phyloP scores from a whole-genome alignment of 202 grass and related monocot species.

The Alloteropsis angusta region DNA sequence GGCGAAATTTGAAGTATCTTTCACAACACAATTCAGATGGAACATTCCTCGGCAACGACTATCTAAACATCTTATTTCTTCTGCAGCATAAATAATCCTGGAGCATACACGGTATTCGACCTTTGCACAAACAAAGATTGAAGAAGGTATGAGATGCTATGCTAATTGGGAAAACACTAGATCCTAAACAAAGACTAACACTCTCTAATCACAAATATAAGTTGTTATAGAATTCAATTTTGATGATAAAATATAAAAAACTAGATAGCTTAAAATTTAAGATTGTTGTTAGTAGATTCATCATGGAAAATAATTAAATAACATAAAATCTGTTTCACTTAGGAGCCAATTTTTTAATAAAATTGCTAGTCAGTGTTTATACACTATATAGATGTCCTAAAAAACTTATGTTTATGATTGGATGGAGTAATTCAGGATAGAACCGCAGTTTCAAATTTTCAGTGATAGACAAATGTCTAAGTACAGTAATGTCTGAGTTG shows the following conservation, averaged over 20 bases:
- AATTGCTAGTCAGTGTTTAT: neutral
- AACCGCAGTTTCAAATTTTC: neutral
- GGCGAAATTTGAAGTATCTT: slow-evolving; percentile 28
- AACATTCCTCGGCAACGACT: slow-evolving; percentile 45
- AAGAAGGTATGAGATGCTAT: slow-evolving; percentile 15
- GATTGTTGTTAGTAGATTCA: neutral
- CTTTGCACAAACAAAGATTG: slow-evolving; percentile 50
- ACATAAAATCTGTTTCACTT: neutral
- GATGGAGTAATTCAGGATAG: neutral
- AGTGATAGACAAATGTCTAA: neutral
- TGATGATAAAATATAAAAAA: neutral
- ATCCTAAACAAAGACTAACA: neutral
- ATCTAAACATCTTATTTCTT: slow-evolving; percentile 65
- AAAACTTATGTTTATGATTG: neutral
- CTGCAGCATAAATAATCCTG: slow-evolving; percentile 53
- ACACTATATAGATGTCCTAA: neutral
- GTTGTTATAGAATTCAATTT: neutral
- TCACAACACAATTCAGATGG: slow-evolving; percentile 45
- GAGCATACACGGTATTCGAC: slow-evolving; percentile 61
- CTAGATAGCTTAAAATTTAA: neutral
- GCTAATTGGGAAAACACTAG: neutral
- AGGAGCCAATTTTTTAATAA: neutral
- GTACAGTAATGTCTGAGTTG: neutral
- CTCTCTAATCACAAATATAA: neutral
- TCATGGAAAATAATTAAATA: neutral